These are phyloP conservation scores for Zygnema circumcarinatum DNA, from an alignment of 139 green algal genomes.

Conservation along the genomic window DNA sequence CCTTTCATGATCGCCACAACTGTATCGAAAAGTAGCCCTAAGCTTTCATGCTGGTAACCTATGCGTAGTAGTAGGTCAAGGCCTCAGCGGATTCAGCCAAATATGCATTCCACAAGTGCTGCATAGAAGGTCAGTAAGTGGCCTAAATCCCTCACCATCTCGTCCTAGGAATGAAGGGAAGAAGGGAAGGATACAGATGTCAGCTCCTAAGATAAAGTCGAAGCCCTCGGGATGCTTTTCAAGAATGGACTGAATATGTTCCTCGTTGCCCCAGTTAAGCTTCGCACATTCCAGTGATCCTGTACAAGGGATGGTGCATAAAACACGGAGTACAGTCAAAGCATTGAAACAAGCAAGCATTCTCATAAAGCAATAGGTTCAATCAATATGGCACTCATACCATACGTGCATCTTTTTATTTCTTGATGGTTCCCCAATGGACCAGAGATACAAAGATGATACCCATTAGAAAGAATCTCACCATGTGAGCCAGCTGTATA, in stretches of 20 bases:
- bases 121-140: too few species aligned
- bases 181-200: conserved; percentile 4
- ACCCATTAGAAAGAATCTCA: neutral
- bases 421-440: too few species aligned
- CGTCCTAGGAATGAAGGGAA: neutral
- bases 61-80: too few species aligned
- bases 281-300: neutral
- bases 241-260: neutral
- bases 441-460: neutral
- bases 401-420: too few species aligned
- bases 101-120: too few species aligned
- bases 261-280: neutral
- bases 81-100: too few species aligned
- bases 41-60: conserved; percentile 6
- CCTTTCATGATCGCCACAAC: neutral
- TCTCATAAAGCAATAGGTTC: too few species aligned
- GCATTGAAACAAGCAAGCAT: too few species aligned
- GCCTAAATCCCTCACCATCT: neutral
- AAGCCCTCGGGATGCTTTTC: conserved; percentile 12
- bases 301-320: neutral
- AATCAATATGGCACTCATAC: too few species aligned
- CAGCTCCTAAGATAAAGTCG: conserved; percentile 12
- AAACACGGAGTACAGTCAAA: too few species aligned
- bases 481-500: neutral
- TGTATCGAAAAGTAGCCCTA: neutral